Evolutionary conservation across 1,284 basidiomycete genomes (phyloP).

Genomic region (Kalmanozyma brasiliensis): DNA sequence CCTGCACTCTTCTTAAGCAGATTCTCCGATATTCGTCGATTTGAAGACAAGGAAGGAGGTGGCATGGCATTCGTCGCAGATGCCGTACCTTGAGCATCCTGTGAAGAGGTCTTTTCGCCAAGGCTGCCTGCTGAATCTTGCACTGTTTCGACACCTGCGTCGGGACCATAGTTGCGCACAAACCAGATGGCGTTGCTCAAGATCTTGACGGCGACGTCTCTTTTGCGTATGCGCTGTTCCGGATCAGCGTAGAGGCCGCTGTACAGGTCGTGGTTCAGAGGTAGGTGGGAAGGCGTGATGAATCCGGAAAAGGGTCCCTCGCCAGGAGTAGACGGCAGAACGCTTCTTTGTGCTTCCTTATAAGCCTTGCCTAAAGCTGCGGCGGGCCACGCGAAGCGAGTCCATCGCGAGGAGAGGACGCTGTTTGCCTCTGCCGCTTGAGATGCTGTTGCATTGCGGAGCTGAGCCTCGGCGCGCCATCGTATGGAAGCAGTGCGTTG

Average conservation of each 20-base stretch:
- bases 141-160: slow-evolving; percentile 31
- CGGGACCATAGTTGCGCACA: slow-evolving; percentile 50
- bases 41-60: slow-evolving; percentile 18
- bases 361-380: slow-evolving; percentile 49
- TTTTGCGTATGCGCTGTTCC: slow-evolving; percentile 51
- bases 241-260: slow-evolving; percentile 19
- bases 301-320: slow-evolving; percentile 10
- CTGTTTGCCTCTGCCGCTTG: slow-evolving; percentile 30
- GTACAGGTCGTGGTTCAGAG: slow-evolving; percentile 15
- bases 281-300: slow-evolving; percentile 6
- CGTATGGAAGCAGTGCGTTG: slow-evolving; percentile 58
- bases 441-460: slow-evolving; percentile 40
- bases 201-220: slow-evolving; percentile 59
- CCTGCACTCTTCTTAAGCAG: slow-evolving; percentile 41
- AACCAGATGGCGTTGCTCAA: slow-evolving; percentile 61
- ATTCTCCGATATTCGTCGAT: slow-evolving; percentile 35
- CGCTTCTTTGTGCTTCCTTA: slow-evolving; percentile 41
- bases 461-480: slow-evolving; percentile 57
- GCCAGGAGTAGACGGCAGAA: slow-evolving; percentile 14
- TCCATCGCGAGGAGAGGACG: slow-evolving; percentile 34
- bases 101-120: slow-evolving; percentile 1
- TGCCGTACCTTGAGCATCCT: background rate
- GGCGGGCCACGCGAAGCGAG: slow-evolving; percentile 50
- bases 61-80: slow-evolving; percentile 1
- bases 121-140: background rate